Conservation (phyloP, 164 flowering plant genomes). For the Magnolia sinica region DNA sequence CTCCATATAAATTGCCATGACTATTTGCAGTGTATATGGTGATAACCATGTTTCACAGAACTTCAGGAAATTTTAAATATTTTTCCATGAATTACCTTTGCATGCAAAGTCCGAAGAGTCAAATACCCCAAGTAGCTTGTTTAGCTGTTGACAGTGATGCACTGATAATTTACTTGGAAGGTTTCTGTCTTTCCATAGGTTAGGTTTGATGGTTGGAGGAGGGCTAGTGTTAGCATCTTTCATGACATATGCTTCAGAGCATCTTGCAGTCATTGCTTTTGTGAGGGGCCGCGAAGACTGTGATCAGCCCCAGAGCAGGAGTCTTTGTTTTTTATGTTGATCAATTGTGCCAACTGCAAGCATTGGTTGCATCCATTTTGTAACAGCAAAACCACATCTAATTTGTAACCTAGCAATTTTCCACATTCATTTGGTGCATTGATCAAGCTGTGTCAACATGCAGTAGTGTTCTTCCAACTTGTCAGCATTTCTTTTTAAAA, state of each 20-base stretch:
- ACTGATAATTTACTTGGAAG: neutral
- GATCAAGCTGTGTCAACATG: too few relatives aligned
- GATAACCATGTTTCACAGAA: too few relatives aligned
- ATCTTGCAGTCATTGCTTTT: constrained; percentile 69
- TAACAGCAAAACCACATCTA: neutral
- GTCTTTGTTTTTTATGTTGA: constrained; percentile 52
- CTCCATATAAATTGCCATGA: too few relatives aligned
- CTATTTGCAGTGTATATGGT: too few relatives aligned
- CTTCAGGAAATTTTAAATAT: too few relatives aligned
- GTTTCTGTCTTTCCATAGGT: constrained; percentile 40
- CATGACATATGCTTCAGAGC: constrained; percentile 96
- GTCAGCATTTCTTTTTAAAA: too few relatives aligned
- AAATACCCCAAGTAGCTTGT: neutral
- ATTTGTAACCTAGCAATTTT: neutral
- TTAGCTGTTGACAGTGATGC: too few relatives aligned
- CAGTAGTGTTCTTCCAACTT: too few relatives aligned
- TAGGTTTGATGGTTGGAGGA: constrained; percentile 87
- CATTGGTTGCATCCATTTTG: neutral
- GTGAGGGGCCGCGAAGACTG: constrained; percentile 69
- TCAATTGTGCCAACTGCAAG: neutral
- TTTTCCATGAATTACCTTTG: too few relatives aligned
- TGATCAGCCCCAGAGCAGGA: constrained; percentile 48
- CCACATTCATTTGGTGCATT: neutral
- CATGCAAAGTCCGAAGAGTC: neutral
- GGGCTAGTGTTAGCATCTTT: constrained; percentile 75